Evolutionary conservation across 352 stramenopile genomes (phyloP).

Genomic region (Pythium grandisporangium): DNA sequence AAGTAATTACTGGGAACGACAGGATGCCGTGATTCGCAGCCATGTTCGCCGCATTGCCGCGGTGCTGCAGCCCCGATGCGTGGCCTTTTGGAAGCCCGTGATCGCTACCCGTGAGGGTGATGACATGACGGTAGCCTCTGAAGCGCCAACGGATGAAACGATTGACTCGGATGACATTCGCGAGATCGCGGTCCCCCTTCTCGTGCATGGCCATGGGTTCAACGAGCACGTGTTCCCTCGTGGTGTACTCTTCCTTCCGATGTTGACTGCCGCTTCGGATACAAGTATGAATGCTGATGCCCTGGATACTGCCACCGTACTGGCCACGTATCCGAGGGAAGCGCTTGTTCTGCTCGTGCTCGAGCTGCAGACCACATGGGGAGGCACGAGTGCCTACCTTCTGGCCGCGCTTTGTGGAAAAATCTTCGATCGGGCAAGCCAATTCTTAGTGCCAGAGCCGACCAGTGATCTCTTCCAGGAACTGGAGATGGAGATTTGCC

Average conservation of each 20-base stretch:
- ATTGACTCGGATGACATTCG: constrained; percentile 44
- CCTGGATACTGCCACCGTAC: too few species aligned
- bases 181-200: constrained; percentile 48
- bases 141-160: constrained; percentile 1
- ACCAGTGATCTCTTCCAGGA: background rate
- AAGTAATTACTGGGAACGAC: constrained; percentile 80
- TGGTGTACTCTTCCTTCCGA: constrained; percentile 30
- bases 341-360: constrained; percentile 28
- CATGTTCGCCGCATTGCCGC: constrained; percentile 36
- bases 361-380: constrained; percentile 42
- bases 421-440: constrained; percentile 21
- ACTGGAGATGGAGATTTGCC: constrained; percentile 21
- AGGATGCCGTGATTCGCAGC: constrained; percentile 38
- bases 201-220: constrained; percentile 52
- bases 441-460: constrained; percentile 6
- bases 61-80: constrained; percentile 14
- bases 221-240: constrained; percentile 26
- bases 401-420: constrained; percentile 40
- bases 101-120: constrained; percentile 6
- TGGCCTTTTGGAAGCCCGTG: too few species aligned
- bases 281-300: too few species aligned
- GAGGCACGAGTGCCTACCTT: constrained; percentile 37
- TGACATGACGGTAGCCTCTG: constrained; percentile 1
- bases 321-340: constrained; percentile 19
- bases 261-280: background rate